A percentile compares a stretch with the other conserved stretches of the same genome.
These are phyloP conservation scores for Populus nigra DNA, from an alignment of 345 rosid species.

Conservation along the genomic window DNA sequence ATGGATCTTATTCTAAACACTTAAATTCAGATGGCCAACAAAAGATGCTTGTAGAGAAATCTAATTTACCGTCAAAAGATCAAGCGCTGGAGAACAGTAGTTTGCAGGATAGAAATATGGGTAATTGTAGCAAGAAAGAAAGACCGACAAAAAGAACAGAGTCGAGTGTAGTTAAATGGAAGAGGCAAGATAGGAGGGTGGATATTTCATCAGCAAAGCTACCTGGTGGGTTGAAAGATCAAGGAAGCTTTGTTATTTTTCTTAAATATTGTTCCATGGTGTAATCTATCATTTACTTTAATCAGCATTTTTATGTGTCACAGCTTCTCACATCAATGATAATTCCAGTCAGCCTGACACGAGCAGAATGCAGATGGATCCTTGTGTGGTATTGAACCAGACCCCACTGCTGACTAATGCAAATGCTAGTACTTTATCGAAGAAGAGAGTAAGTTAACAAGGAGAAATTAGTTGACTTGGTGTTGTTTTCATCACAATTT, in stretches of 20 bases:
- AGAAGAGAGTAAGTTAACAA: slow-evolving; percentile 42
- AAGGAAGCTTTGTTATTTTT: slow-evolving; percentile 18
- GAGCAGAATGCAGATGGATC: slow-evolving; percentile 36
- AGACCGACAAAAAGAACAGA: slow-evolving; percentile 31
- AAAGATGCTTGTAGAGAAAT: slow-evolving; percentile 30
- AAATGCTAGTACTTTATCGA: slow-evolving; percentile 28
- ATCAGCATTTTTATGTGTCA: slow-evolving; percentile 14
- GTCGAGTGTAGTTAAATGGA: slow-evolving; percentile 30
- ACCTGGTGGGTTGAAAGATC: slow-evolving; percentile 25
- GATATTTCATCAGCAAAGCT: slow-evolving; percentile 33
- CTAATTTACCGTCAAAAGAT: slow-evolving; percentile 31
- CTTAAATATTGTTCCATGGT: slow-evolving; percentile 3
- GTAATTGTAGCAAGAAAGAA: slow-evolving; percentile 30
- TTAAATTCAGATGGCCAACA: slow-evolving; percentile 27
- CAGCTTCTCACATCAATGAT: slow-evolving; percentile 48
- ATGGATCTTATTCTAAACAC: slow-evolving; percentile 37
- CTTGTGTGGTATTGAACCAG: slow-evolving; percentile 30
- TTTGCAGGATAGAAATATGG: slow-evolving; percentile 20
- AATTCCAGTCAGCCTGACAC: slow-evolving; percentile 34
- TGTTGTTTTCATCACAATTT: neutral
- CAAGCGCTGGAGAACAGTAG: slow-evolving; percentile 22
- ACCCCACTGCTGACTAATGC: slow-evolving; percentile 26
- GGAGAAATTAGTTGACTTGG: neutral
- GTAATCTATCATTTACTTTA: slow-evolving; percentile 9
- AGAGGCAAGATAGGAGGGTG: slow-evolving; percentile 36